Evolutionary conservation across 148 eudicot species (phyloP).

Genomic region (Cornus kousa): DNA sequence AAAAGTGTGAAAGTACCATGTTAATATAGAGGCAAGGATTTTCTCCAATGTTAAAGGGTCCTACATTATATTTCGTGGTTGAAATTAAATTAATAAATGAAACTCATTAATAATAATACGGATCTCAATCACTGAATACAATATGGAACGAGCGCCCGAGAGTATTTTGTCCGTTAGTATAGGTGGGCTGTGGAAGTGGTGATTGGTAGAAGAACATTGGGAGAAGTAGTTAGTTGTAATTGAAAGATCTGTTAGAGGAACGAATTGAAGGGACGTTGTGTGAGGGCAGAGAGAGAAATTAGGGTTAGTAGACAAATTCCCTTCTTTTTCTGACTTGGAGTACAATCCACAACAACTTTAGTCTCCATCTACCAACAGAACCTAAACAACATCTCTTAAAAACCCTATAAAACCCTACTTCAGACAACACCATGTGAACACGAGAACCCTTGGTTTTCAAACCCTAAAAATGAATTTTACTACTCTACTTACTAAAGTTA

Average conservation of each 20-base stretch:
- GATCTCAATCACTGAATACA: too few relatives aligned
- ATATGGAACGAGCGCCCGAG: too few relatives aligned
- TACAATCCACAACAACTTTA: slow-evolving; percentile 11
- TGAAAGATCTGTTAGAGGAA: not conserved
- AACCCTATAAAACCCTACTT: slow-evolving; percentile 13
- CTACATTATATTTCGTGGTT: too few relatives aligned
- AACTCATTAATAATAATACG: too few relatives aligned
- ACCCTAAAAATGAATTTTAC: slow-evolving; percentile 11
- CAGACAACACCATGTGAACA: slow-evolving; percentile 29
- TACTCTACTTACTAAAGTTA: not conserved
- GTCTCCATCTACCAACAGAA: slow-evolving; percentile 20
- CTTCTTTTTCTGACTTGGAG: slow-evolving; percentile 17
- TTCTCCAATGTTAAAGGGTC: too few relatives aligned
- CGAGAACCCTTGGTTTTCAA: slow-evolving; percentile 12
- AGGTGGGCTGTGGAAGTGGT: not conserved
- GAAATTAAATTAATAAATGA: too few relatives aligned
- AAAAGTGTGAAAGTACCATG: too few relatives aligned
- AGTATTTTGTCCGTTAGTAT: too few relatives aligned
- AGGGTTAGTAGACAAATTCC: slow-evolving; percentile 3
- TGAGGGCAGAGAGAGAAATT: slow-evolving; percentile 1
- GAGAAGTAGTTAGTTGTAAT: not conserved
- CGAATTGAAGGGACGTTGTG: not conserved
- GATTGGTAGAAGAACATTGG: not conserved
- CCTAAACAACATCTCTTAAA: slow-evolving; percentile 1
- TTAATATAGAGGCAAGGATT: too few relatives aligned